phyloP scores from a whole-genome alignment of 1,284 basidiomycete species.

The Amylostereum areolatum region DNA sequence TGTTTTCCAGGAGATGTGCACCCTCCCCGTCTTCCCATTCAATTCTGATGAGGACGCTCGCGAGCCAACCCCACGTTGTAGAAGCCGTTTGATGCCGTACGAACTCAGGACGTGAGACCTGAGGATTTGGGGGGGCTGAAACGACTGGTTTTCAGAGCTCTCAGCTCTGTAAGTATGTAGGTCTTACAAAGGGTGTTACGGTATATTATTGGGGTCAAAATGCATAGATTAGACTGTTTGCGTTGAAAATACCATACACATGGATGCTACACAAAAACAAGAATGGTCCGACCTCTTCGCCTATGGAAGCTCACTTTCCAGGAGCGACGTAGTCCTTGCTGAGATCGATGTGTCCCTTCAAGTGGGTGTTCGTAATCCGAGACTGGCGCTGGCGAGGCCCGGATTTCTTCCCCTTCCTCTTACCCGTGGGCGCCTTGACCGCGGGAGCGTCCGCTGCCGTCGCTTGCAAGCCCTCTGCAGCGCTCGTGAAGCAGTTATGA shows the following conservation, averaged over 20 bases:
- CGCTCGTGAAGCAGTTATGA: slow-evolving; percentile 3
- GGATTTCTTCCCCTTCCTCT: slow-evolving; percentile 81
- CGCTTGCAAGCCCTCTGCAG: slow-evolving; percentile 67
- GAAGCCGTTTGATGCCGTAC: too few relatives aligned
- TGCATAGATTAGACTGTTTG: too few relatives aligned
- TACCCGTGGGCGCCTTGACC: slow-evolving; percentile 51
- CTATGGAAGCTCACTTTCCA: slow-evolving; percentile 28
- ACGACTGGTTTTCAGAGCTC: too few relatives aligned
- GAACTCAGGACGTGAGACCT: too few relatives aligned
- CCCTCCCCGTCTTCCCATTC: slow-evolving; percentile 40
- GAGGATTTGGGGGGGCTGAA: too few relatives aligned
- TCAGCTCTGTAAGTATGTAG: too few relatives aligned
- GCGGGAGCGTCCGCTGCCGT: slow-evolving; percentile 51
- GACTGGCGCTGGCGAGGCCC: slow-evolving; percentile 69
- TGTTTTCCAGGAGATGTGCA: slow-evolving; percentile 35
- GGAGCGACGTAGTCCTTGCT: slow-evolving; percentile 62
- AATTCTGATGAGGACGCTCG: slow-evolving; percentile 4
- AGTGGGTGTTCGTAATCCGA: slow-evolving; percentile 83
- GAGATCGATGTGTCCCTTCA: slow-evolving; percentile 74
- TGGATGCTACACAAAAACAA: background rate
- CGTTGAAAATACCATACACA: background rate
- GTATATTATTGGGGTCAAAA: too few relatives aligned
- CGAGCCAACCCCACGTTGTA: slow-evolving; percentile 15
- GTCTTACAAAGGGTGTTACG: too few relatives aligned
- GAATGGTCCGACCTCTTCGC: too few relatives aligned